Percentiles rank a stretch among this genome's conserved stretches.
These are phyloP conservation scores for Xylaria sp. DNA, from an alignment of 2,329 filamentous ascomycete species.

Conservation along the genomic window DNA sequence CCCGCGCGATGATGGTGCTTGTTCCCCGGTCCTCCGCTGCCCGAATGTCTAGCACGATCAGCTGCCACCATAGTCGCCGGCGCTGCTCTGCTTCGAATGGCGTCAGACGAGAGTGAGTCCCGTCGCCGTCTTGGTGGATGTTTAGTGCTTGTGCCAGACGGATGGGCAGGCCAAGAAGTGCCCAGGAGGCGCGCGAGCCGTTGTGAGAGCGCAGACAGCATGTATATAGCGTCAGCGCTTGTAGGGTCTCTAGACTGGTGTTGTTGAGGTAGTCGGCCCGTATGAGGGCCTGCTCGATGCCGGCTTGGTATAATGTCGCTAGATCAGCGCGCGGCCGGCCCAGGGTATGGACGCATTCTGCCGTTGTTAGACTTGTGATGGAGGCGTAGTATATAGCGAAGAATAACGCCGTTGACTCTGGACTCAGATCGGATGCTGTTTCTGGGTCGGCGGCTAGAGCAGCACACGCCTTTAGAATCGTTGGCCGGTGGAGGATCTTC, in stretches of 20 bases:
- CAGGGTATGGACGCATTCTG: slow-evolving; percentile 49
- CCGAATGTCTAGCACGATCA: slow-evolving; percentile 69
- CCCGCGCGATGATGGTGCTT: slow-evolving; percentile 54
- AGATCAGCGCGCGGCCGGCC: slow-evolving; percentile 51
- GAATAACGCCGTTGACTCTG: slow-evolving; percentile 51
- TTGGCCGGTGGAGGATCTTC: slow-evolving; percentile 58
- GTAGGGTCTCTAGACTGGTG: slow-evolving; percentile 53
- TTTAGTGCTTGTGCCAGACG: slow-evolving; percentile 57
- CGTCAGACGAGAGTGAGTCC: slow-evolving; percentile 40
- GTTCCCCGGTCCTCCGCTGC: slow-evolving; percentile 65
- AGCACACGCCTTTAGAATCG: slow-evolving; percentile 49
- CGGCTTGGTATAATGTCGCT: slow-evolving; percentile 47
- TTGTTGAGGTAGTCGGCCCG: slow-evolving; percentile 57
- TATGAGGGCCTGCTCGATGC: slow-evolving; percentile 53
- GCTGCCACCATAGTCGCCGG: slow-evolving; percentile 70
- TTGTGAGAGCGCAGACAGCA: slow-evolving; percentile 53
- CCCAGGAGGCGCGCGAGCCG: slow-evolving; percentile 56
- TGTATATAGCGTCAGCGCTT: slow-evolving; percentile 56
- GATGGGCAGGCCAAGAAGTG: slow-evolving; percentile 53
- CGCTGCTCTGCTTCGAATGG: slow-evolving; percentile 69
- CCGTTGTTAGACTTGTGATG: slow-evolving; percentile 49
- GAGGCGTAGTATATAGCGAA: slow-evolving; percentile 58
- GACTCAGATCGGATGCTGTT: slow-evolving; percentile 39
- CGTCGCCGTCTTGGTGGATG: slow-evolving; percentile 56
- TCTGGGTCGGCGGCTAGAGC: slow-evolving; percentile 49